Conservation (phyloP, 192 early-diverging fungal genomes). For the Powellomyces hirtus region DNA sequence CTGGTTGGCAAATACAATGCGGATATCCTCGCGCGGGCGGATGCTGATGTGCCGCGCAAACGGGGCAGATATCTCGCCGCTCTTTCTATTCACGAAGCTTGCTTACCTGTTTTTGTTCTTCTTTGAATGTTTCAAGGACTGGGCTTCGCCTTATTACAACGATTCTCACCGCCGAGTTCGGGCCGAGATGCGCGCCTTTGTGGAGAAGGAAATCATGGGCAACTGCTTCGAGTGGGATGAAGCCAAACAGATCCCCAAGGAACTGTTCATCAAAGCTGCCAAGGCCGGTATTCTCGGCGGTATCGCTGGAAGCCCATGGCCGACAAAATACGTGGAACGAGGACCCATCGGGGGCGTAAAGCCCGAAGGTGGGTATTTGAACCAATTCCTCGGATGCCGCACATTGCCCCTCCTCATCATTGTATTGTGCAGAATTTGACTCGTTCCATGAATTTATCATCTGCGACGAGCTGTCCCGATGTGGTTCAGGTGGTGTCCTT, state of each 20-base stretch:
- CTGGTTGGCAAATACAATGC: too few relatives aligned
- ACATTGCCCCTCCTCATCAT: background rate
- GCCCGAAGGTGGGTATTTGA: constrained; percentile 25
- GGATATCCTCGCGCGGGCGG: too few relatives aligned
- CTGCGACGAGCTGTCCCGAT: constrained; percentile 76
- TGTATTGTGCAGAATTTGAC: constrained; percentile 51
- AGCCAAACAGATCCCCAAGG: constrained; percentile 70
- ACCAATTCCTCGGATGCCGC: background rate
- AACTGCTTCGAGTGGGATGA: constrained; percentile 77
- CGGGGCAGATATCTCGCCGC: too few relatives aligned
- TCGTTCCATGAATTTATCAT: constrained; percentile 73
- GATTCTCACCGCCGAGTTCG: constrained; percentile 66
- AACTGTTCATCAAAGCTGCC: constrained; percentile 69
- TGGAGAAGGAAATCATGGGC: constrained; percentile 78
- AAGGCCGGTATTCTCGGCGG: constrained; percentile 70
- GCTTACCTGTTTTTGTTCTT: background rate
- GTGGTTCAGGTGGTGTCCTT: constrained; percentile 75
- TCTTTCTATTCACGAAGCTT: too few relatives aligned
- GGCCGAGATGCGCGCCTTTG: constrained; percentile 63
- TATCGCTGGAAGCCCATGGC: constrained; percentile 48
- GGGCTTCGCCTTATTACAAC: constrained; percentile 75
- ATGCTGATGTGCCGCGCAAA: too few relatives aligned
- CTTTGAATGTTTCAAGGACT: constrained; percentile 32
- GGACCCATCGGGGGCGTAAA: constrained; percentile 31
- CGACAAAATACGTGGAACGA: constrained; percentile 25